Percentiles rank a stretch among this genome's conserved stretches.
These are phyloP conservation scores for Penicillium ucsense DNA, from an alignment of 495 filamentous ascomycete genomes.

Conservation along the genomic window DNA sequence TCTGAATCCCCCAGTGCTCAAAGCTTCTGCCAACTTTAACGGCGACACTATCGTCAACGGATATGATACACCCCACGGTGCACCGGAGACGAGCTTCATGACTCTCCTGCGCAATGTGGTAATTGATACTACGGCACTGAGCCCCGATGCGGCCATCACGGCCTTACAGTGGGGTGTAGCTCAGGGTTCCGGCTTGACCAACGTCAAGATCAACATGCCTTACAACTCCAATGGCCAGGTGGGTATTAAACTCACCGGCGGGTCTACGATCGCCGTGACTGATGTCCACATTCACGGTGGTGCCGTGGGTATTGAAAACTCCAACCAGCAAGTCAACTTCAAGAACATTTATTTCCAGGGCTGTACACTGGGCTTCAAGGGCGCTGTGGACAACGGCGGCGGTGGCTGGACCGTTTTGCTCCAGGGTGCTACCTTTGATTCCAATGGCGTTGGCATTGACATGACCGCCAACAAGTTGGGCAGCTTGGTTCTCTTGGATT, in stretches of 20 bases:
- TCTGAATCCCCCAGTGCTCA: slow-evolving; percentile 22
- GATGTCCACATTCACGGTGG: slow-evolving; percentile 39
- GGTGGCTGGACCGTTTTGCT: slow-evolving; percentile 27
- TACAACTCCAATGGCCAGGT: slow-evolving; percentile 43
- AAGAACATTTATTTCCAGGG: slow-evolving; percentile 34
- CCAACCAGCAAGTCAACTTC: slow-evolving; percentile 42
- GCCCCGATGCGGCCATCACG: slow-evolving; percentile 19
- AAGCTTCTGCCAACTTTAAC: slow-evolving; percentile 19
- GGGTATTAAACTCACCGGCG: slow-evolving; percentile 28
- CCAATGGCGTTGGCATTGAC: slow-evolving; percentile 18
- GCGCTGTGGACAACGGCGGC: background rate
- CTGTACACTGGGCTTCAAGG: slow-evolving; percentile 24
- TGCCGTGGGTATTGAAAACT: slow-evolving; percentile 33
- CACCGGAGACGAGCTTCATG: slow-evolving; percentile 30
- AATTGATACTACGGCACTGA: slow-evolving; percentile 25
- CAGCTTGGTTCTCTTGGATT: slow-evolving; percentile 39
- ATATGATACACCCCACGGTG: slow-evolving; percentile 17
- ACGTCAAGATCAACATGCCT: slow-evolving; percentile 61
- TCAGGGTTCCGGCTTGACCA: slow-evolving; percentile 58
- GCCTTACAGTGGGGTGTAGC: slow-evolving; percentile 54
- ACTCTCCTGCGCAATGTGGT: slow-evolving; percentile 29
- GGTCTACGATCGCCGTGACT: slow-evolving; percentile 34
- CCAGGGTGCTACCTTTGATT: slow-evolving; percentile 25
- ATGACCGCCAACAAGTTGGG: slow-evolving; percentile 33
- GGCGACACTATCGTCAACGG: slow-evolving; percentile 18